Evolutionary conservation across 352 stramenopile genomes (phyloP).

Genomic region (Globisporangium nagaii): DNA sequence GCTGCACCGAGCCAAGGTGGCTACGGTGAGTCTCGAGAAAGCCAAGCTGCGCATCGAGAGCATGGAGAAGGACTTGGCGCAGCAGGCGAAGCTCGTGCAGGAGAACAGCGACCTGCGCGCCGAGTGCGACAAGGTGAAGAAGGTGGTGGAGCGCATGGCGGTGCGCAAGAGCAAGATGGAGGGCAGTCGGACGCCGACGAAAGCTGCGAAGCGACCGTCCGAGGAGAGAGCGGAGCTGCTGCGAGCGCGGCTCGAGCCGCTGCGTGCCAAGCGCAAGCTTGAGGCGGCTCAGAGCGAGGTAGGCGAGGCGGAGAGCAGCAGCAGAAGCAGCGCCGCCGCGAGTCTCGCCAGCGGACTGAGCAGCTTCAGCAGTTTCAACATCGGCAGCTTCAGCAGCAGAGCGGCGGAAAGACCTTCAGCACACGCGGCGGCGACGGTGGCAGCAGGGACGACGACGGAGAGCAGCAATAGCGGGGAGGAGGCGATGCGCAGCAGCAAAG

Average conservation of each 20-base stretch:
- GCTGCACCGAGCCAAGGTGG: conserved; percentile 20
- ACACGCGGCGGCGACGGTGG: background rate
- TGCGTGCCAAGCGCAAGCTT: conserved; percentile 10
- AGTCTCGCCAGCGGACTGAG: background rate
- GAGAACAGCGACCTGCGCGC: conserved; percentile 49
- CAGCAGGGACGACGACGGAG: conserved; percentile 14
- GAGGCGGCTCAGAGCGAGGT: background rate
- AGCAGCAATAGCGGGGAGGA: background rate
- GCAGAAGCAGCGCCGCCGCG: background rate
- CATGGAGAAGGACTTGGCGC: conserved; percentile 33
- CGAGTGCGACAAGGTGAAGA: conserved; percentile 58
- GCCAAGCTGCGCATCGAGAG: conserved; percentile 21
- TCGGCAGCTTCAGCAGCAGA: conserved; percentile 1
- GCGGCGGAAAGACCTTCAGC: background rate
- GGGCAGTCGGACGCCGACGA: conserved; percentile 8
- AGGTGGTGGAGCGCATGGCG: conserved; percentile 62
- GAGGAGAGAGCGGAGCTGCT: conserved; percentile 5
- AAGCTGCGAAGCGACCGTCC: background rate
- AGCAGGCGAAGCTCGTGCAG: conserved; percentile 32
- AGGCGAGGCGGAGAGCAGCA: background rate
- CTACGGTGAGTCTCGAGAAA: conserved; percentile 18
- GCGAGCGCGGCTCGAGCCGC: background rate
- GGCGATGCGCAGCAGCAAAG: conserved; percentile 2
- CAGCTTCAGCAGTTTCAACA: background rate
- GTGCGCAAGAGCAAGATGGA: conserved; percentile 23